Conservation (phyloP, 2,329 filamentous ascomycete genomes). For the Talaromyces sp. region DNA sequence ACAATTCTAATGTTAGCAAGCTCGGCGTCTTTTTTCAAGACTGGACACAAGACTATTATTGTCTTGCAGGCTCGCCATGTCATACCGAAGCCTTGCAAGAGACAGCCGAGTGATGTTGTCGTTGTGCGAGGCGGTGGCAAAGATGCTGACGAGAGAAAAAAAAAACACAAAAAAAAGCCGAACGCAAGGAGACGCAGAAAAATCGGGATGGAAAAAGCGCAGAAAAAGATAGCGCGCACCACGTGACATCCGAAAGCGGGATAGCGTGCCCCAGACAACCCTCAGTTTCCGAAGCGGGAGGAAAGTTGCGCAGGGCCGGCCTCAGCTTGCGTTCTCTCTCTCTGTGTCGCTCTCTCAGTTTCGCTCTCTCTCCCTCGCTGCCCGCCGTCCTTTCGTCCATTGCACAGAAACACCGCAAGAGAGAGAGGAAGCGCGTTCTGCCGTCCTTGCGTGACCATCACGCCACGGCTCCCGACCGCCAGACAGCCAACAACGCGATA, state of each 20-base stretch:
- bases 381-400: not conserved
- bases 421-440: not conserved
- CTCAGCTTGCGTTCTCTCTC: slow-evolving; percentile 4
- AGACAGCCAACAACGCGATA: not conserved
- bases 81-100: not conserved
- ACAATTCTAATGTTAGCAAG: not conserved
- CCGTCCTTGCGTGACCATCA: not conserved
- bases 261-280: slow-evolving; percentile 13
- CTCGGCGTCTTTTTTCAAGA: not conserved
- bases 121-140: not conserved
- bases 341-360: not conserved
- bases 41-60: not conserved
- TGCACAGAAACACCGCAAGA: no score
- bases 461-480: not conserved
- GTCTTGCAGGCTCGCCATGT: not conserved
- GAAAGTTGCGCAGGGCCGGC: slow-evolving; percentile 1
- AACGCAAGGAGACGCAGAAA: slow-evolving; percentile 12
- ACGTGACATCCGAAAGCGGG: slow-evolving; percentile 13
- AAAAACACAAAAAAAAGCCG: not conserved
- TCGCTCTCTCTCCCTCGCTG: not conserved
- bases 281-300: slow-evolving; percentile 6
- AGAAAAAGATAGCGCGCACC: slow-evolving; percentile 14
- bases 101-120: not conserved
- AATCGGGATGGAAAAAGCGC: slow-evolving; percentile 12
- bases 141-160: not conserved